Evolutionary conservation across 1,139 yeast genomes (phyloP).

Genomic region (Scheffersomyces stambukii): DNA sequence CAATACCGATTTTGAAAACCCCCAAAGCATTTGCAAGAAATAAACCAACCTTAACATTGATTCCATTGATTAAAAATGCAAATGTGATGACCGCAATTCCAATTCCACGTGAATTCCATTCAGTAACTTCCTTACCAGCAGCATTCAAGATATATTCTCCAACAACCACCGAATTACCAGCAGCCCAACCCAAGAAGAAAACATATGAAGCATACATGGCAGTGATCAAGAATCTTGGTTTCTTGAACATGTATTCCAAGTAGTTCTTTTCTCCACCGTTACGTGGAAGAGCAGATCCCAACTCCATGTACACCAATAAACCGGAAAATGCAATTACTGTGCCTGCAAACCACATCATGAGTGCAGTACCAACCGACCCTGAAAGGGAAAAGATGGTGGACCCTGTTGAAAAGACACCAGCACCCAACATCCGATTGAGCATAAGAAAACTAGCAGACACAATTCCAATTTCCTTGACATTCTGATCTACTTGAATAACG

Average conservation of each 20-base stretch:
- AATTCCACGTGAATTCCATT: conserved; percentile 74
- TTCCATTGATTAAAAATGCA: conserved; percentile 62
- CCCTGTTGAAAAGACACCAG: conserved; percentile 84
- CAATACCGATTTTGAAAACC: conserved; percentile 64
- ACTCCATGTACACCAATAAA: conserved; percentile 73
- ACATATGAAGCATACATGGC: conserved; percentile 76
- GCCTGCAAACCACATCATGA: conserved; percentile 76
- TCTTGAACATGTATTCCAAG: conserved; percentile 64
- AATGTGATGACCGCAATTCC: conserved; percentile 73
- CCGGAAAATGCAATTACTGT: conserved; percentile 72
- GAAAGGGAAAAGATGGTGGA: conserved; percentile 66
- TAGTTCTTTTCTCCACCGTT: conserved; percentile 90
- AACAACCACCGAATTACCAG: conserved; percentile 60
- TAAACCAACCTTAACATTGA: conserved; percentile 62
- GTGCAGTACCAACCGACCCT: conserved; percentile 73
- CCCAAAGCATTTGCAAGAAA: conserved; percentile 68
- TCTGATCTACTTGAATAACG: conserved; percentile 46
- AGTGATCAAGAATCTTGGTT: conserved; percentile 66
- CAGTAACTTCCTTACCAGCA: conserved; percentile 61
- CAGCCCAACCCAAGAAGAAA: conserved; percentile 80
- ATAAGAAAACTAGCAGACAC: conserved; percentile 67
- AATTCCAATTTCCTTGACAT: conserved; percentile 57
- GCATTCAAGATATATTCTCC: conserved; percentile 59
- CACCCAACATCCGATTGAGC: conserved; percentile 80
- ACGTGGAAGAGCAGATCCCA: conserved; percentile 79